These are phyloP conservation scores for Aspergillus latus DNA, from an alignment of 2,329 filamentous ascomycete genomes.

Conservation along the genomic window DNA sequence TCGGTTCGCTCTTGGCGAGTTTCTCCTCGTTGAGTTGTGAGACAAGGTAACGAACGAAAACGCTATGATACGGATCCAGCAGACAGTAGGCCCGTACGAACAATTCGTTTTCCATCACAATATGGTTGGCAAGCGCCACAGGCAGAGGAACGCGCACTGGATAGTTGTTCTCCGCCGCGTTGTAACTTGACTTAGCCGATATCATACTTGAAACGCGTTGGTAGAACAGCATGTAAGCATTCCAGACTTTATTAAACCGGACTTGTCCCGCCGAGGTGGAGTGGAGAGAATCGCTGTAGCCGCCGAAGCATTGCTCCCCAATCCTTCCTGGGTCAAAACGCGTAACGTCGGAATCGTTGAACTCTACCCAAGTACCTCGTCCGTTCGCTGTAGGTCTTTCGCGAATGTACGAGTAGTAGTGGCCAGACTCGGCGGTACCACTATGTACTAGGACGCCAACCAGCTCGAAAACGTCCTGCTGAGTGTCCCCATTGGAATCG, in stretches of 20 bases:
- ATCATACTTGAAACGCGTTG: conserved; percentile 71
- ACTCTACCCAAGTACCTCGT: conserved; percentile 73
- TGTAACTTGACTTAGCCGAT: conserved; percentile 52
- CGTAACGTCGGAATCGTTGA: conserved; percentile 85
- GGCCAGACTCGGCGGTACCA: conserved; percentile 88
- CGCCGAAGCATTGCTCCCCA: conserved; percentile 77
- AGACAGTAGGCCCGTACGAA: conserved; percentile 76
- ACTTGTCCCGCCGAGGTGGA: conserved; percentile 47
- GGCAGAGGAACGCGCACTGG: conserved; percentile 51
- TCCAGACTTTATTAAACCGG: conserved; percentile 68
- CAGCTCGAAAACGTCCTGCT: conserved; percentile 81
- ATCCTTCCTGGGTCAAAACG: conserved; percentile 73
- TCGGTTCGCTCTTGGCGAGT: conserved; percentile 50
- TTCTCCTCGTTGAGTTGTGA: conserved; percentile 54
- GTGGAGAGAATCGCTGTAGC: conserved; percentile 57
- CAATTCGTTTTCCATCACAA: conserved; percentile 69
- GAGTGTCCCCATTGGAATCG: conserved; percentile 54
- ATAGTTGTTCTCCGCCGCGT: conserved; percentile 48
- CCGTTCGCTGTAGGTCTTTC: conserved; percentile 63
- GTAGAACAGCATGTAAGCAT: conserved; percentile 98
- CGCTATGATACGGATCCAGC: conserved; percentile 69
- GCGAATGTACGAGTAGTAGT: conserved; percentile 95
- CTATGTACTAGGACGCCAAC: conserved; percentile 94
- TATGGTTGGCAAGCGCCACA: conserved; percentile 51
- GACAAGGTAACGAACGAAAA: conserved; percentile 66